A percentile compares a stretch with the other conserved stretches of the same genome.
Conservation (phyloP, 2,329 filamentous ascomycete species). For the Ceratocystis huliohia region DNA sequence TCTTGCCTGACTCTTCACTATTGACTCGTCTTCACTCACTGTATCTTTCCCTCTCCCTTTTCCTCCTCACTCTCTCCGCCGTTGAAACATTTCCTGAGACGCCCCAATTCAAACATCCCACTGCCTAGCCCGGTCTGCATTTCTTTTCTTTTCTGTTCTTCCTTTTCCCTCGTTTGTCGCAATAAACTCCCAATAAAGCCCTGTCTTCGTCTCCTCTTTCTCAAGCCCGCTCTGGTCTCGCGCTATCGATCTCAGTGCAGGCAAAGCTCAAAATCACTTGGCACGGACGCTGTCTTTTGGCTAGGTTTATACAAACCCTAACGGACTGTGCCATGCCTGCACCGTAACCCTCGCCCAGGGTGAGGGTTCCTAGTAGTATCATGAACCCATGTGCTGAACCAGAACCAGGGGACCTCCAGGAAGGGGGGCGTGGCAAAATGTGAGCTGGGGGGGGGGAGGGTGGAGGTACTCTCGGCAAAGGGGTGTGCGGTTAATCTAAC, state of each 20-base stretch:
- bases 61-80: neutral
- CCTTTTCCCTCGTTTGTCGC: too few species aligned
- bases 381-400: neutral
- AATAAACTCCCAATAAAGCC: neutral
- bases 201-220: neutral
- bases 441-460: neutral
- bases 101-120: neutral
- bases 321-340: too few species aligned
- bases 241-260: neutral
- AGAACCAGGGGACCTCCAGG: neutral
- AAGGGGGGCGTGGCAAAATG: neutral
- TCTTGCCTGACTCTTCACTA: neutral
- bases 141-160: too few species aligned
- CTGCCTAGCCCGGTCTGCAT: neutral
- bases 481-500: neutral
- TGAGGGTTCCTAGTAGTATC: neutral
- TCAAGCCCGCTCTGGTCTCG: conserved; percentile 2
- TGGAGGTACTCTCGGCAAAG: neutral
- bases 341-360: neutral
- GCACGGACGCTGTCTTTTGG: neutral
- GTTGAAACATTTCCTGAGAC: conserved; percentile 6
- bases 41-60: neutral
- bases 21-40: neutral
- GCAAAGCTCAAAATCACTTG: neutral
- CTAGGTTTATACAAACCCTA: neutral